These are phyloP conservation scores for Xanthoconium purpureum DNA, from an alignment of 768 basidiomycete genomes.

Conservation along the genomic window DNA sequence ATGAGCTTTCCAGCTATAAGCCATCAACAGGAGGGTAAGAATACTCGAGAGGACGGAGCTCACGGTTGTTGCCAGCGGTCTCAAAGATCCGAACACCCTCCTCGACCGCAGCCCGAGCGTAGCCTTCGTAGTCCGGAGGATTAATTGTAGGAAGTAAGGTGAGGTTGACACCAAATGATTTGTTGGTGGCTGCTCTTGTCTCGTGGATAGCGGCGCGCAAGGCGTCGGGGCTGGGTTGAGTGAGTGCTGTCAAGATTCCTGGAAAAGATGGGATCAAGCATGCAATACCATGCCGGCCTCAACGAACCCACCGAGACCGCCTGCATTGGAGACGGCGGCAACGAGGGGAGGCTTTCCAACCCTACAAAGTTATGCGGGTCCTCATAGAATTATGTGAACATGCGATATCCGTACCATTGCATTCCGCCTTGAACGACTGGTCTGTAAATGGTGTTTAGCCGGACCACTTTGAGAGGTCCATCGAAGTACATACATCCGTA, in stretches of 20 bases:
- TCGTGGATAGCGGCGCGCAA: slow-evolving; percentile 78
- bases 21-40: background rate
- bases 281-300: background rate
- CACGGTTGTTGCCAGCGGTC: slow-evolving; percentile 90
- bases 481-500: slow-evolving; percentile 55
- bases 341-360: slow-evolving; percentile 75
- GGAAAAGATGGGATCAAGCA: background rate
- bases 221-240: slow-evolving; percentile 82
- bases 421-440: slow-evolving; percentile 87
- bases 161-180: slow-evolving; percentile 83
- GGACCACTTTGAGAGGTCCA: slow-evolving; percentile 4
- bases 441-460: slow-evolving; percentile 32
- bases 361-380: slow-evolving; percentile 39
- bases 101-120: slow-evolving; percentile 75
- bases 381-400: background rate
- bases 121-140: slow-evolving; percentile 87
- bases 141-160: slow-evolving; percentile 86
- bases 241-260: slow-evolving; percentile 85
- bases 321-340: slow-evolving; percentile 79
- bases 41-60: slow-evolving; percentile 22
- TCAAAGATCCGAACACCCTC: slow-evolving; percentile 89
- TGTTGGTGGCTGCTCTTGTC: slow-evolving; percentile 63
- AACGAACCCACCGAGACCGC: slow-evolving; percentile 60
- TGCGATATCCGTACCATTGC: slow-evolving; percentile 62
- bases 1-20: slow-evolving; percentile 69